phyloP scores from a whole-genome alignment of 2,329 filamentous ascomycete genomes.

The Botrytis cinerea region DNA sequence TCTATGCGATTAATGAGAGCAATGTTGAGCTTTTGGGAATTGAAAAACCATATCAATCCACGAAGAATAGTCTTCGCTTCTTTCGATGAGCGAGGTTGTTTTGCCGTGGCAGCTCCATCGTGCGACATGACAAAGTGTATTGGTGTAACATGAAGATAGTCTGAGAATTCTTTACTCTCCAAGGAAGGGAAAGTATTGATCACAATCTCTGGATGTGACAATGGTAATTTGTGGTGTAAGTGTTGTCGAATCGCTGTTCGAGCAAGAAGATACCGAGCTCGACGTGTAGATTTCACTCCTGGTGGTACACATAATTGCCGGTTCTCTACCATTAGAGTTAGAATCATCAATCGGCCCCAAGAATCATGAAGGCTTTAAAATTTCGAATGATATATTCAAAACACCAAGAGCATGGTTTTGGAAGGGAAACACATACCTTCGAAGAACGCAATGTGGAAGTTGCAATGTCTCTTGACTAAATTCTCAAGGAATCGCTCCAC shows the following conservation, averaged over 20 bases:
- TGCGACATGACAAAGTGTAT: constrained; percentile 70
- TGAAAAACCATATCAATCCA: constrained; percentile 56
- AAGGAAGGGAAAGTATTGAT: constrained; percentile 50
- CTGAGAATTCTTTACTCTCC: constrained; percentile 51
- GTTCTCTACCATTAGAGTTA: constrained; percentile 43
- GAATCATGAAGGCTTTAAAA: neutral
- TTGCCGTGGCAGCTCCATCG: constrained; percentile 50
- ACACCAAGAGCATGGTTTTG: neutral
- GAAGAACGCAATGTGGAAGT: constrained; percentile 73
- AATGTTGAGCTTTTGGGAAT: constrained; percentile 58
- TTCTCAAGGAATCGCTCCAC: constrained; percentile 66
- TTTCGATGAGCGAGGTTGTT: constrained; percentile 4
- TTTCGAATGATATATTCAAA: neutral
- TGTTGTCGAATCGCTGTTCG: constrained; percentile 66
- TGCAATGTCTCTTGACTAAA: constrained; percentile 63
- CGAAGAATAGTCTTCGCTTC: constrained; percentile 40
- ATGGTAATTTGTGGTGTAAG: constrained; percentile 39
- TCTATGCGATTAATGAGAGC: constrained; percentile 65
- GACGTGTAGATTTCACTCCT: constrained; percentile 39
- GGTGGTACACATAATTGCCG: constrained; percentile 57
- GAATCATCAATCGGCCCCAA: constrained; percentile 17
- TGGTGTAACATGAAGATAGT: constrained; percentile 56
- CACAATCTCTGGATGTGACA: constrained; percentile 34
- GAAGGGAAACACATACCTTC: constrained; percentile 31
- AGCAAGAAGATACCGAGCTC: constrained; percentile 56